Evolutionary conservation across 2,329 filamentous ascomycete species (phyloP), one percentile per base, ranked within the genome.

Genomic region (Huntiella abstrusa): DNA sequence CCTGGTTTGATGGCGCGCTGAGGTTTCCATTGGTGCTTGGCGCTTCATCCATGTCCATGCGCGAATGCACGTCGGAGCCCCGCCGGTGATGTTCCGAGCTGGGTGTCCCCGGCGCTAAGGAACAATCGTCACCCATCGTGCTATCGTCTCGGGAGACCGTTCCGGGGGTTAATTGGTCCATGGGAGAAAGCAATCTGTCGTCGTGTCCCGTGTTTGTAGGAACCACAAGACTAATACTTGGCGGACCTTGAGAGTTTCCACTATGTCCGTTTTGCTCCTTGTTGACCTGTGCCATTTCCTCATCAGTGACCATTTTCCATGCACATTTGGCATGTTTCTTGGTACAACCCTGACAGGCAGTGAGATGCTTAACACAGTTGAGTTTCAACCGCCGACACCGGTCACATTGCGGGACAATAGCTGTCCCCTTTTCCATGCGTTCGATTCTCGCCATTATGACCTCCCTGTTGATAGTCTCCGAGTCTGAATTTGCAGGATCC

Each of bases 291-390:
- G 55, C 55, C 22, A 65, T 55, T 50, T 93, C 86, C 3, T 80
- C 78, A 32, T 83, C 75, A 12, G 75, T 77, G n/a, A 91, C 74
- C 39, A 81, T 76, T 53, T 78, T 82, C 85, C 85, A 93, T 11
- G 77, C 78, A 59, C 85, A 93, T 55, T 86, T 87, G 15, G 83
- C 83, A 58, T 93, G 85, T 58, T 92, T 92, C 59, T 83, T 87
- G 0, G 85, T 92, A 59, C 85, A 93, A 16, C 83, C 84, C 59
- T 80, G 75, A 56, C 86, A 93, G 6, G 84, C 83, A 0, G 84
- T 92, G 35, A 91, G 66, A 52, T 93, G 83, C 61, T 92, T 92
- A 41, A 87, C 66, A 51, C 85, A 93, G 49, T 84, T 75, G 63
- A 86, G 83, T 52, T 82, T 77, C 12, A 92, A 66, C 28, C 85